Conservation (phyloP, 83 land plant genomes). For the Diphasiastrum complanatum region DNA sequence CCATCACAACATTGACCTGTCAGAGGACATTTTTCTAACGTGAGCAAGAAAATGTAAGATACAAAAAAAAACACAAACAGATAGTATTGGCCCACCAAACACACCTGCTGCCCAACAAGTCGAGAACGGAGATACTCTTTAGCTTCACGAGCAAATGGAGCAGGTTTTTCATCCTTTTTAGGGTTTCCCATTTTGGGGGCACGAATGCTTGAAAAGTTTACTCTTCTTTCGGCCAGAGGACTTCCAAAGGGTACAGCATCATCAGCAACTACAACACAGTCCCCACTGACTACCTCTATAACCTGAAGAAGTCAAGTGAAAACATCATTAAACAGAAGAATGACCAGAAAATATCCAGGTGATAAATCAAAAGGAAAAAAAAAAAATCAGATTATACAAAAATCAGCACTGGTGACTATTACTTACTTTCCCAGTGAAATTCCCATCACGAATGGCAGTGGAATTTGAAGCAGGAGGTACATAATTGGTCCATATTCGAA, state of each 20-base stretch:
- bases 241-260: slow-evolving; percentile 75
- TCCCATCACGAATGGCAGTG: slow-evolving; percentile 86
- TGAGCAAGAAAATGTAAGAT: neutral
- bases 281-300: slow-evolving; percentile 96
- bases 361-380: neutral
- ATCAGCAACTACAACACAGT: slow-evolving; percentile 91
- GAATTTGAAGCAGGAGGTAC: slow-evolving; percentile 79
- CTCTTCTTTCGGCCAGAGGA: slow-evolving; percentile 74
- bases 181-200: slow-evolving; percentile 81
- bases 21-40: slow-evolving; percentile 4
- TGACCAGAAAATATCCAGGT: neutral
- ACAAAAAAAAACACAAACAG: neutral
- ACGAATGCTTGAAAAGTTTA: slow-evolving; percentile 93
- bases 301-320: slow-evolving; percentile 59
- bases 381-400: neutral
- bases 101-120: slow-evolving; percentile 77
- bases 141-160: slow-evolving; percentile 86
- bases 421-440: slow-evolving; percentile 80
- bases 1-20: slow-evolving; percentile 92
- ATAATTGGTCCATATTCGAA: slow-evolving; percentile 79
- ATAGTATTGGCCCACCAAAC: neutral
- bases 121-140: slow-evolving; percentile 72
- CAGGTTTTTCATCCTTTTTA: slow-evolving; percentile 64
- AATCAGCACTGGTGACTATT: neutral
- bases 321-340: neutral